These are phyloP conservation scores for Gynandropsis gynandra DNA, from an alignment of 345 rosid genomes.

Conservation along the genomic window DNA sequence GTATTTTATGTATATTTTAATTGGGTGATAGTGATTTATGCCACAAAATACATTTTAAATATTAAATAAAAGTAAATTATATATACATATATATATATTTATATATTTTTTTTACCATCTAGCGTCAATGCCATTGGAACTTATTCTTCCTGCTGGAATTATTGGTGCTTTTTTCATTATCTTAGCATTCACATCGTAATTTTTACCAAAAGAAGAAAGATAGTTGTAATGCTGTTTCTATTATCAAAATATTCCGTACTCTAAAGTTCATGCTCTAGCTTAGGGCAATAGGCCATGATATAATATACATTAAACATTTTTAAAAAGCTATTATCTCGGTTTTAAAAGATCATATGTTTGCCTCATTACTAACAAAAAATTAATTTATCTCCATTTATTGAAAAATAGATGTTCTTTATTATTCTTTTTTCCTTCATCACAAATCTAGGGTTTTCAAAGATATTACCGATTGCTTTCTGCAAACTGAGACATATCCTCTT, in stretches of 20 bases:
- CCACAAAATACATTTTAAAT: neutral
- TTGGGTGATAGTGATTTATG: too few species aligned
- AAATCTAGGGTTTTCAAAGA: conserved; percentile 45
- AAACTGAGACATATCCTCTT: conserved; percentile 3
- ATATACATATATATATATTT: too few species aligned
- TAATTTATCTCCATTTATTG: neutral
- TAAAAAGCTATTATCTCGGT: too few species aligned
- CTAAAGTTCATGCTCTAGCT: conserved; percentile 12
- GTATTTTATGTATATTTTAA: too few species aligned
- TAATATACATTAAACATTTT: too few species aligned
- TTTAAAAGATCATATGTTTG: too few species aligned
- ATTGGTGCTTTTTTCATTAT: neutral
- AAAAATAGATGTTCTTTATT: neutral
- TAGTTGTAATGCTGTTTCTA: conserved; percentile 34
- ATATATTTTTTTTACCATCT: conserved; percentile 8
- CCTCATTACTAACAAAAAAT: conserved; percentile 9
- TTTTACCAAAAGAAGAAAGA: conserved; percentile 62
- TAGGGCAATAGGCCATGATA: conserved; percentile 37
- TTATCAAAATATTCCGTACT: conserved; percentile 9
- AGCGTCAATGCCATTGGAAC: conserved; percentile 28
- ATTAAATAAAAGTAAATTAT: neutral
- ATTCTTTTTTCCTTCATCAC: neutral
- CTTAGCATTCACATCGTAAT: neutral
- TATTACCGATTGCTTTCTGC: conserved; percentile 18
- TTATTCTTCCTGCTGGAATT: conserved; percentile 28